phyloP scores from a whole-genome alignment of 2,329 filamentous ascomycete genomes.

The Penicillium italicum region DNA sequence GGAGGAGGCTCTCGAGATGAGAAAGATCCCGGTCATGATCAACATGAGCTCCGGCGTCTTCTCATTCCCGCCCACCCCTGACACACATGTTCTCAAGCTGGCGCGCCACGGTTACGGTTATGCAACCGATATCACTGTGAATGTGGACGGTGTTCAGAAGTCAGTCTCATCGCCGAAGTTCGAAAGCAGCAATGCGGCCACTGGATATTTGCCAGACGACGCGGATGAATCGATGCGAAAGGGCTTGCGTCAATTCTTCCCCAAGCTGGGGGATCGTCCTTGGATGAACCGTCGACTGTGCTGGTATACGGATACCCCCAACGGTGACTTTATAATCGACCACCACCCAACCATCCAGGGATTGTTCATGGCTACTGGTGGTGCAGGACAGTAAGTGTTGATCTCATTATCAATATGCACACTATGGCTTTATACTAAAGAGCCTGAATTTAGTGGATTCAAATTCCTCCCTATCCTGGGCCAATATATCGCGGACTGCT shows the following conservation, averaged over 20 bases:
- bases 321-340: slow-evolving; percentile 65
- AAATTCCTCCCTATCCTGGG: slow-evolving; percentile 67
- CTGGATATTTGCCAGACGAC: slow-evolving; percentile 44
- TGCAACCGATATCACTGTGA: slow-evolving; percentile 31
- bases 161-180: slow-evolving; percentile 38
- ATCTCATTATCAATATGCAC: neutral
- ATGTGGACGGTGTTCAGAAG: slow-evolving; percentile 17
- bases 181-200: slow-evolving; percentile 39
- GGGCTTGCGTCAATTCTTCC: slow-evolving; percentile 58
- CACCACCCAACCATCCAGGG: slow-evolving; percentile 59
- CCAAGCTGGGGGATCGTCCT: slow-evolving; percentile 55
- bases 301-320: slow-evolving; percentile 69
- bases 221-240: slow-evolving; percentile 57
- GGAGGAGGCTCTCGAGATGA: slow-evolving; percentile 62
- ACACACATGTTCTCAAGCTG: slow-evolving; percentile 56
- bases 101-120: slow-evolving; percentile 66
- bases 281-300: slow-evolving; percentile 62
- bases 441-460: slow-evolving; percentile 33
- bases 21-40: slow-evolving; percentile 58
- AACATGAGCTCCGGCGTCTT: slow-evolving; percentile 47
- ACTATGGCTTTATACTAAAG: neutral
- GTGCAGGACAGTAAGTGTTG: slow-evolving; percentile 25
- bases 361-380: slow-evolving; percentile 37
- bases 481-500: slow-evolving; percentile 57
- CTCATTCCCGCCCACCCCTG: slow-evolving; percentile 48